Evolutionary conservation across 495 filamentous ascomycete genomes (phyloP).

Genomic region (Xanthoparmelia taractica): DNA sequence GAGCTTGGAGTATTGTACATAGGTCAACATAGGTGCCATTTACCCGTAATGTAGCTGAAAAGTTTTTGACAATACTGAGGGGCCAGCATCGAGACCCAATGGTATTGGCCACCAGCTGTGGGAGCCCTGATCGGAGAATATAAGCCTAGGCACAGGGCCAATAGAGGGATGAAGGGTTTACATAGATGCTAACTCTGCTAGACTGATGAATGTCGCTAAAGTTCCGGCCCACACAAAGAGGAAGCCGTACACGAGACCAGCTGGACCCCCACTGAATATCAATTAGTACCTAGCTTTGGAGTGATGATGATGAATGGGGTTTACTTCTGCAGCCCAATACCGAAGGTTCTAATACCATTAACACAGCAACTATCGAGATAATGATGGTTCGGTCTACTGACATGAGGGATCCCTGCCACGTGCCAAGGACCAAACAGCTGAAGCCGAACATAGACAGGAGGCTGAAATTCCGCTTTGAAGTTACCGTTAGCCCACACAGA

Average conservation of each 20-base stretch:
- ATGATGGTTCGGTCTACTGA: constrained; percentile 10
- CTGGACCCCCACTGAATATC: constrained; percentile 30
- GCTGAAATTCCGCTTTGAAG: constrained; percentile 37
- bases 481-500: no score
- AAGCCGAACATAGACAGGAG: constrained; percentile 42
- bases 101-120: constrained; percentile 24
- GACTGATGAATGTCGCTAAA: constrained; percentile 28
- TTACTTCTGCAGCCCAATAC: background rate
- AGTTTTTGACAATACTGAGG: constrained; percentile 25
- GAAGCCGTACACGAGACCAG: constrained; percentile 35
- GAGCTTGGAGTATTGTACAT: background rate
- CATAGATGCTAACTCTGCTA: constrained; percentile 37
- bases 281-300: background rate
- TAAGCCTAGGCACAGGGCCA: background rate
- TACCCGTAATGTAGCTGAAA: constrained; percentile 31
- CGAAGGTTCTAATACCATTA: background rate
- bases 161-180: background rate
- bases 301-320: background rate
- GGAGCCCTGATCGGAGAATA: constrained; percentile 16
- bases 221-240: constrained; percentile 34
- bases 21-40: background rate
- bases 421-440: constrained; percentile 38
- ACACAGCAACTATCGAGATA: background rate
- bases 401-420: constrained; percentile 43
- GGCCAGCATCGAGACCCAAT: constrained; percentile 20